Evolutionary conservation across 1,284 basidiomycete genomes (phyloP), one percentile per base, ranked within the genome.

Genomic region (Bjerkandera adusta): DNA sequence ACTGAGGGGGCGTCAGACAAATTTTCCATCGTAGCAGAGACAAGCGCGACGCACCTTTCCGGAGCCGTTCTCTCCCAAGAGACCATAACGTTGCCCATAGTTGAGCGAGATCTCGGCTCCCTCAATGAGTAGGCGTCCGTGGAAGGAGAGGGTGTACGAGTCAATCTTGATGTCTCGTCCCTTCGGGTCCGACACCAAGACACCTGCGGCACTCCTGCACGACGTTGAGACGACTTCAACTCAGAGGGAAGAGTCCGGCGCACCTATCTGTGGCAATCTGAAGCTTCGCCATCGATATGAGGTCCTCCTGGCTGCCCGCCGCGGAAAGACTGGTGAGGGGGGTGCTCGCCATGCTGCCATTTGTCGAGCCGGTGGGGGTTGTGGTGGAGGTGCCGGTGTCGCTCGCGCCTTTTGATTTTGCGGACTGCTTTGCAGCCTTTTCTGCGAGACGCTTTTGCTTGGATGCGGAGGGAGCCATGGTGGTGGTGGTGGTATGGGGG

Each of bases 161-260:
- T 97, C 93, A 59, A 99, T 96, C 75, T 98, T 97, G 77, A 99
- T 89, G 73, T 99, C 96, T 54, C 96, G 86, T 48, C 85, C 81
- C 70, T 97, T 94, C 47, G 77, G 68, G 72, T 99, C 97, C 37
- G 93, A 97, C 39, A 91, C 86, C 33, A 99, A 77, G 16, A 97
- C 95, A 62, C 97, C 96, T 34, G 87, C 77, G 2, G 91, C 89
- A 56, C 88, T 91, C 79, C 89, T 89, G 57, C 25, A 60, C 24
- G 18, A 16, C 29, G n/a, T 35, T 49, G 26, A 45, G 41, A 16
- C n/a, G 18, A 36, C 36, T 27, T 21, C 27, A 27, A 18, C 13
- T 35, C 21, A 33, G 13, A 12, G 22, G 8, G n/a, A 44, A 10
- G 26, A 21, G n/a, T 20, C 38, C 6, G 16, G 56, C 76, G 53